Evolutionary conservation across 192 early-diverging fungal species (phyloP), one percentile per base, ranked within the genome.

Genomic region (Podila horticola): DNA sequence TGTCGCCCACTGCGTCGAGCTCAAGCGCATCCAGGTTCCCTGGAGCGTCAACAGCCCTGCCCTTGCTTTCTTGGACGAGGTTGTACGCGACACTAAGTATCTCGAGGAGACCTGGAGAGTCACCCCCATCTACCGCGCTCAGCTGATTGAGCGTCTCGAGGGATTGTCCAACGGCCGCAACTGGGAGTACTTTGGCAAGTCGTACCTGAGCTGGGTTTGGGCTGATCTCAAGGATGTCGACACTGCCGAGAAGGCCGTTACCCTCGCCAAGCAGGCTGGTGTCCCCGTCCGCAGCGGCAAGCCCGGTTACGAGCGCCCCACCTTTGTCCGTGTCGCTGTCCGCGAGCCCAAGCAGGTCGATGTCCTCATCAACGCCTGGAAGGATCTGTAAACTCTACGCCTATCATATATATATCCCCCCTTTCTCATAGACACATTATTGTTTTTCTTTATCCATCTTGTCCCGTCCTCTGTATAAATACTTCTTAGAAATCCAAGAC

Each of bases 41-140:
- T 97, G 95, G 95, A 92, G 91, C n/a, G 95, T 97, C 74, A 97
- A 97, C 83, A 85, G 88, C n/a, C 91, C 92, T 49, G 95, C 95
- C 11, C 74, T 97, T 74, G 93, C 91, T 8, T 97, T 97, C 82
- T 84, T 97, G 66, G 85, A 95, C 41, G 89, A 88, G 5, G 95
- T 94, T 41, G 93, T 93, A 0, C 71, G 86, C 3, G 95, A 95
- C 67, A 75, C 74, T 1, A 86, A 82, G 49, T 97, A 92, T 66
- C 60, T 97, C 75, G 83, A 89, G 33, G 86, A 91, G 41, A 97
- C 95, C 17, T 97, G 95, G 95, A 74, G 86, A 57, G 82, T 92
- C 55, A 97, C 95, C 12, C 79, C 89, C 1, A 70, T 72, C 34
- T 93, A 94, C 90, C 89, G 95, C 58, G 74, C 82, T 49, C 74